Evolutionary conservation across 2,329 filamentous ascomycete species (phyloP).

Genomic region (Fusarium tuaranense): DNA sequence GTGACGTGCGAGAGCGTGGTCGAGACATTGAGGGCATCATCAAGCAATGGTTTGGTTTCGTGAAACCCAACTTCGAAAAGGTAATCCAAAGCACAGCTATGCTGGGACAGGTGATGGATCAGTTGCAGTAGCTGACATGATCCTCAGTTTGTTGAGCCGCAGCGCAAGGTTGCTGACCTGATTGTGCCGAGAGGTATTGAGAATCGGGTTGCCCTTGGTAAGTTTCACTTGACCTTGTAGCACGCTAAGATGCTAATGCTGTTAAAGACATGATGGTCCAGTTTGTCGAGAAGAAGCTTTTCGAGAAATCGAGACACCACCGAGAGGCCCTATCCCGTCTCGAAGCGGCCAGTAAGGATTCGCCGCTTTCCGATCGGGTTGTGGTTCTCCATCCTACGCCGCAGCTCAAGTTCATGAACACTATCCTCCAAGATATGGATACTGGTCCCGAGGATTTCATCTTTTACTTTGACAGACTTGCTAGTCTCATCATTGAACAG

Average conservation of each 20-base stretch:
- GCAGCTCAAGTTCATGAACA: conserved; percentile 90
- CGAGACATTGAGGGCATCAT: conserved; percentile 95
- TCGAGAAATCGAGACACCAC: conserved; percentile 87
- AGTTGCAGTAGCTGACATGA: conserved; percentile 18
- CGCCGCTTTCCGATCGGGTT: conserved; percentile 80
- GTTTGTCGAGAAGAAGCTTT: conserved; percentile 88
- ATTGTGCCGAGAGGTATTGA: conserved; percentile 96
- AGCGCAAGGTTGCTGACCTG: conserved; percentile 91
- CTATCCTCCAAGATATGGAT: conserved; percentile 84
- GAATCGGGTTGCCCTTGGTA: conserved; percentile 90
- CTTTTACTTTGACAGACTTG: conserved; percentile 94
- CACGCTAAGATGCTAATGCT: conserved; percentile 8
- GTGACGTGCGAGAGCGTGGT: conserved; percentile 90
- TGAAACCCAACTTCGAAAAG: conserved; percentile 96
- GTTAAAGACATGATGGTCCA: conserved; percentile 86
- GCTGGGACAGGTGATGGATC: background rate
- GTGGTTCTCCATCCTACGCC: conserved; percentile 79
- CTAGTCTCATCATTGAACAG: conserved; percentile 86
- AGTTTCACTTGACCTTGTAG: conserved; percentile 40
- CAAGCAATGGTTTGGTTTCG: conserved; percentile 97
- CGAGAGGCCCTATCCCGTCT: conserved; percentile 82
- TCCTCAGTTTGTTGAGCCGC: conserved; percentile 84
- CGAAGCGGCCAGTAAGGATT: conserved; percentile 76
- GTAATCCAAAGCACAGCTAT: conserved; percentile 45
- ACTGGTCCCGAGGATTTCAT: conserved; percentile 91